A percentile compares a stretch with the other conserved stretches of the same genome.
phyloP scores from a whole-genome alignment of 306 rosid species.

The Sicyos edulis region DNA sequence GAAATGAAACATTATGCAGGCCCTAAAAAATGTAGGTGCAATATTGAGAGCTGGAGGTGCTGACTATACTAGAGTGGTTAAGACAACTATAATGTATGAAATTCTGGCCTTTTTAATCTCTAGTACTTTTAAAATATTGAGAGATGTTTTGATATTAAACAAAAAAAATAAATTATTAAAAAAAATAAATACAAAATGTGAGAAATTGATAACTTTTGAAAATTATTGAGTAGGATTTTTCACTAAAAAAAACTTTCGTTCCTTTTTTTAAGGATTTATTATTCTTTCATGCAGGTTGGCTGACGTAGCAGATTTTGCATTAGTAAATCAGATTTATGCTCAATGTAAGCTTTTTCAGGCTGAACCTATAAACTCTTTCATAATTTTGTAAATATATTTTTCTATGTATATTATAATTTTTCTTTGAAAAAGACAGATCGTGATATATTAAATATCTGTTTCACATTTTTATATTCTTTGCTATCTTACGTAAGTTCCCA shows the following conservation, averaged over 20 bases:
- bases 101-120: background rate
- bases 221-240: no score
- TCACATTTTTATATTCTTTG: background rate
- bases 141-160: no score
- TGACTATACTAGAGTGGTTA: conserved; percentile 65
- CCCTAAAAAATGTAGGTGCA: conserved; percentile 85
- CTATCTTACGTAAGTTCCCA: background rate
- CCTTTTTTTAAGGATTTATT: background rate
- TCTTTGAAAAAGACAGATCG: no score
- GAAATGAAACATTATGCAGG: conserved; percentile 29
- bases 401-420: no score
- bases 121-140: background rate
- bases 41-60: conserved; percentile 78
- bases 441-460: no score
- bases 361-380: background rate
- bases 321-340: conserved; percentile 75
- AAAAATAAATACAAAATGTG: no score
- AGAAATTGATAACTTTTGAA: no score
- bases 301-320: conserved; percentile 73
- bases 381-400: background rate
- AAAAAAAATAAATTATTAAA: no score
- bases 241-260: no score
- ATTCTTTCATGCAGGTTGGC: conserved; percentile 62
- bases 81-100: conserved; percentile 78
- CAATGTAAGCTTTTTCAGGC: conserved; percentile 49